Percentiles rank a stretch among this genome's conserved stretches.
These are phyloP conservation scores for Madurella fahalii DNA, from an alignment of 2,329 filamentous ascomycete species.

Conservation along the genomic window DNA sequence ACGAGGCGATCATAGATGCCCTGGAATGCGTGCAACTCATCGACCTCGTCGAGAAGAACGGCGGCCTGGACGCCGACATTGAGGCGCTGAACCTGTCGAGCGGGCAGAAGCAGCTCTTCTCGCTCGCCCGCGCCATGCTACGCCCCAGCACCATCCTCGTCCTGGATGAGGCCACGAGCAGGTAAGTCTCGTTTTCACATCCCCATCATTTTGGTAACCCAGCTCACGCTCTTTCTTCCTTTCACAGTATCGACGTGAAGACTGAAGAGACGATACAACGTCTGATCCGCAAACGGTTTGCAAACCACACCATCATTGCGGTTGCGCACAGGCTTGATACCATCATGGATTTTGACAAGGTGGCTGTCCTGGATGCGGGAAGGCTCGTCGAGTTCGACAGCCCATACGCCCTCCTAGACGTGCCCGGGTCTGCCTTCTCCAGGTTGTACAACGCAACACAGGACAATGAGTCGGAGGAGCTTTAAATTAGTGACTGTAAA, in stretches of 20 bases:
- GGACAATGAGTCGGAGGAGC: constrained; percentile 12
- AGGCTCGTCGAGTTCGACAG: constrained; percentile 31
- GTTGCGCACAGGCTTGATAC: constrained; percentile 38
- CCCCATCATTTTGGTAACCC: neutral
- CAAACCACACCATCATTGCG: constrained; percentile 48
- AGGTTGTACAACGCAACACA: constrained; percentile 17
- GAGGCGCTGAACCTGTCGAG: constrained; percentile 33
- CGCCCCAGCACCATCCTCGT: constrained; percentile 40
- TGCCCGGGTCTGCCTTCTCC: constrained; percentile 15
- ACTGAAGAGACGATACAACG: constrained; percentile 54
- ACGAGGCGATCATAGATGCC: constrained; percentile 29
- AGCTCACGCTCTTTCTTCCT: neutral
- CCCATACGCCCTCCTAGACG: constrained; percentile 20
- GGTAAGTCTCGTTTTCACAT: constrained; percentile 14
- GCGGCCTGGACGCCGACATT: constrained; percentile 37
- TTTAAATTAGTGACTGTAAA: neutral
- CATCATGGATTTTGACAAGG: constrained; percentile 47
- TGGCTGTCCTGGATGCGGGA: constrained; percentile 43
- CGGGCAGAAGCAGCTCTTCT: constrained; percentile 50
- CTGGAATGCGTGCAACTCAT: constrained; percentile 24
- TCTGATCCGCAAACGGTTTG: constrained; percentile 50
- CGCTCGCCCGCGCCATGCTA: constrained; percentile 45
- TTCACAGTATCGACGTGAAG: constrained; percentile 47
- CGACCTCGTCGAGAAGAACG: constrained; percentile 33
- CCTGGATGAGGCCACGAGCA: constrained; percentile 43